Evolutionary conservation across 306 rosid genomes (phyloP), one percentile per base, ranked within the genome.

Genomic region (Gastrolobium villosum): DNA sequence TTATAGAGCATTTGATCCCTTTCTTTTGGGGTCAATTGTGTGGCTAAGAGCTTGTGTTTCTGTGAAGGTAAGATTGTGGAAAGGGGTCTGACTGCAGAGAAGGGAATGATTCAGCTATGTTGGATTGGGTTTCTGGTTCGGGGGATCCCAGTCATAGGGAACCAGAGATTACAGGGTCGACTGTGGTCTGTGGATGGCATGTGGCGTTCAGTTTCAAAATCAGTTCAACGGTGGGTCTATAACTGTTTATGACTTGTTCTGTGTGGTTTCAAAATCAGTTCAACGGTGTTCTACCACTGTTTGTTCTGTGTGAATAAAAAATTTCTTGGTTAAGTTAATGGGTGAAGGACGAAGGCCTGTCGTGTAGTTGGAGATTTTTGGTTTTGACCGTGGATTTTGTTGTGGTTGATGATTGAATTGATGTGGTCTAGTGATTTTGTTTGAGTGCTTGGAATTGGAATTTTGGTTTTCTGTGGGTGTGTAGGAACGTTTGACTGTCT

Each of bases 401-500:
- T 52, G 13, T 70, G 39, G 10, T 3, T 7, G 15, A 31, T 70
- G 10, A 36, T 70, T 70, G 11, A 52, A 35, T 56, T 70, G 10
- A 56, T 7, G 6, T 36, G 41, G 60, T 52, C 13, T 15, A 14
- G 39, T 37, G 37, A 52, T 70, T 37, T 36, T 52, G 20, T 11
- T 52, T 35, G 5, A 49, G 48, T 7, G 35, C 5, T 49, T 14
- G 6, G 62, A n/a, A n/a, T n/a, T n/a, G n/a, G n/a, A 8, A 50
- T 31, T 50, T 3, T 35, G 36, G 2, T 59, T 32, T 70, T 50
- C 20, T 35, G 14, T 15, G 63, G 62, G 26, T 70, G 15, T 53
- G 76, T 36, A 70, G 26, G 10, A 53, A 52, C 36, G 64, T 36
- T 70, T 70, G 26, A 20, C 30, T 11, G 26, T 52, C 37, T 10